These are phyloP conservation scores for Paracamarosporium sp. DNA, from an alignment of 2,329 filamentous ascomycete genomes.

Conservation along the genomic window DNA sequence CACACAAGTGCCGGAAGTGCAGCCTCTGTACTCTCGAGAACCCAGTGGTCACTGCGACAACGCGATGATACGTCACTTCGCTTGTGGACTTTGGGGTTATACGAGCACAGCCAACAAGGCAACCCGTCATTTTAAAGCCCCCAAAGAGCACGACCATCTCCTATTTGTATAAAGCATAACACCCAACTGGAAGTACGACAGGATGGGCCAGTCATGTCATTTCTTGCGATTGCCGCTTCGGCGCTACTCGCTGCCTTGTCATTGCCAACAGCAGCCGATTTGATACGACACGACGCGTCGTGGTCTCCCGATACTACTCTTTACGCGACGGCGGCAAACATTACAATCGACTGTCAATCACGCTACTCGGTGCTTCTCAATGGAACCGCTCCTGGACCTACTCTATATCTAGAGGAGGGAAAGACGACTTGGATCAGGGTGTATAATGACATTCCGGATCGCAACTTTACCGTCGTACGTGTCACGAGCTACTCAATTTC, in stretches of 20 bases:
- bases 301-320: conserved; percentile 57
- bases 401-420: conserved; percentile 55
- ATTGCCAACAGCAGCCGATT: not conserved
- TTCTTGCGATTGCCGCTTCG: not conserved
- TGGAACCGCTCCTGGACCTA: conserved; percentile 60
- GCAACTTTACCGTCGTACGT: conserved; percentile 64
- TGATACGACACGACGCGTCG: conserved; percentile 16
- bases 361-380: conserved; percentile 60
- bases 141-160: not conserved
- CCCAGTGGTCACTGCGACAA: not conserved
- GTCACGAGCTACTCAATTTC: not conserved
- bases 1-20: not conserved
- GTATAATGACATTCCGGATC: conserved; percentile 62
- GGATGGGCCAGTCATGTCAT: not conserved
- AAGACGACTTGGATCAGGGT: conserved; percentile 63
- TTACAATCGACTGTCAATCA: conserved; percentile 54
- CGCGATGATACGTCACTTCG: not conserved
- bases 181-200: not conserved
- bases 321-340: conserved; percentile 51
- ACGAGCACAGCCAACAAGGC: not conserved
- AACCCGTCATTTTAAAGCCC: not conserved
- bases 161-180: not conserved
- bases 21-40: not conserved
- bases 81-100: not conserved
- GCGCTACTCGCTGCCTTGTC: not conserved